Conservation (phyloP, 2,329 filamentous ascomycete genomes). For the Didymella segeticola region DNA sequence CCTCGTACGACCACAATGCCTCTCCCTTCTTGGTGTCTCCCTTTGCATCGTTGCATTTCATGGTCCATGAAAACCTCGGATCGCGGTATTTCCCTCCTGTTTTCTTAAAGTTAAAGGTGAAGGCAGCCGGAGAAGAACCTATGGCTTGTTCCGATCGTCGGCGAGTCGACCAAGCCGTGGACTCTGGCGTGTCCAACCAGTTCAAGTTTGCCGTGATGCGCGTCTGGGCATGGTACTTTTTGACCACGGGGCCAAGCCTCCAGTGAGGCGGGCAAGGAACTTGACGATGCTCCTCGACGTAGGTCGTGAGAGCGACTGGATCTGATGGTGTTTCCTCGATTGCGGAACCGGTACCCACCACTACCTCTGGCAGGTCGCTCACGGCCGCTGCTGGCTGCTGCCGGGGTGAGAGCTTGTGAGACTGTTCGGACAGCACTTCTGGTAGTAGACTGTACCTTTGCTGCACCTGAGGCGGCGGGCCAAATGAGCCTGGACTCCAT, state of each 20-base stretch:
- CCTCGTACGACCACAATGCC: constrained; percentile 35
- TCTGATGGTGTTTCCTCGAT: constrained; percentile 9
- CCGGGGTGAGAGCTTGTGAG: neutral
- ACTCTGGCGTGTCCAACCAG: constrained; percentile 37
- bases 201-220: constrained; percentile 19
- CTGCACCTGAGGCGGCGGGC: constrained; percentile 2
- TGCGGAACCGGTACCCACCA: neutral
- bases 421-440: constrained; percentile 16
- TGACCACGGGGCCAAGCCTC: constrained; percentile 28
- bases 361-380: constrained; percentile 11
- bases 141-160: constrained; percentile 24
- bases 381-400: neutral
- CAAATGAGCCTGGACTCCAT: constrained; percentile 27
- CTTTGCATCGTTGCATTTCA: constrained; percentile 24
- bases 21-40: constrained; percentile 6
- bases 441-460: constrained; percentile 21
- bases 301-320: constrained; percentile 24
- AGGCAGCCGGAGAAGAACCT: constrained; percentile 23
- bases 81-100: constrained; percentile 34
- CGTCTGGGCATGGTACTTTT: constrained; percentile 32
- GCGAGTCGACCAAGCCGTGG: constrained; percentile 30
- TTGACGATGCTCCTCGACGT: constrained; percentile 39
- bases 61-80: constrained; percentile 37
- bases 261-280: constrained; percentile 44
- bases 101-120: constrained; percentile 34